Base-by-base conservation (phyloP, 768 basidiomycete species). In the Tylopilus felleus region DNA sequence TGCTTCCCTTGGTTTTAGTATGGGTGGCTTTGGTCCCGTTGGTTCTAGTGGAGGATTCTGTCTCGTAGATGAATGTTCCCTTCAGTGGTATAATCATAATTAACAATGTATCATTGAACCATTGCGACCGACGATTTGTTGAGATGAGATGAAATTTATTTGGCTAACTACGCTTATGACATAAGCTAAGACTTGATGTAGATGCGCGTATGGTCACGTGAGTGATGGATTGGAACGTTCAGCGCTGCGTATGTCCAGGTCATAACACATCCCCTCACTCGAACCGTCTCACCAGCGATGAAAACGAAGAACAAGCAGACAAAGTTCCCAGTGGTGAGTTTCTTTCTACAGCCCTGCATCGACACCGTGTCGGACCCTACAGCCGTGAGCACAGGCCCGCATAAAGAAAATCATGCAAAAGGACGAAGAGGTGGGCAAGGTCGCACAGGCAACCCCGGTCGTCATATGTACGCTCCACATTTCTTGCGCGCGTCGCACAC, bases 401-500 rank as follows among this genome's bases (percentile, higher is more conserved):
- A 98, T 98, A 76, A 98, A 98, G 80, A 91, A 93, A 76, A 97
- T 98, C 52, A 98, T 98, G 92, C 96, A 98, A 76, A 93, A 94
- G 69, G 96, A 98, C 67, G 96, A 98, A 67, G 96, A 98, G 67
- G 96, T 98, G 19, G 96, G 96, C 53, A 98, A 98, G 70, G 93
- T 98, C 29, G 93, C 96, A 3, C 92, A 94, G 68, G 94, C 93
- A 25, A 96, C 95, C 5, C 96, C 96, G 1, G 82, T 98, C 55
- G 91, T 98, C 53, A 97, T 98, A 63, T 98, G 96, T 97, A 65
- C 70, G 92, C 80, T 17, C 38, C 36, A n/a, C 44, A 39, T 54
- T 47, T 59, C 53, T 52, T 40, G 14, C 49, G 52, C 51, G 46
- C 55, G 4, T 55, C 56, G 41, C 58, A 60, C 52, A 28, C 53